Conservation (phyloP, 2,329 filamentous ascomycete genomes). For the Alternaria incomplexa region DNA sequence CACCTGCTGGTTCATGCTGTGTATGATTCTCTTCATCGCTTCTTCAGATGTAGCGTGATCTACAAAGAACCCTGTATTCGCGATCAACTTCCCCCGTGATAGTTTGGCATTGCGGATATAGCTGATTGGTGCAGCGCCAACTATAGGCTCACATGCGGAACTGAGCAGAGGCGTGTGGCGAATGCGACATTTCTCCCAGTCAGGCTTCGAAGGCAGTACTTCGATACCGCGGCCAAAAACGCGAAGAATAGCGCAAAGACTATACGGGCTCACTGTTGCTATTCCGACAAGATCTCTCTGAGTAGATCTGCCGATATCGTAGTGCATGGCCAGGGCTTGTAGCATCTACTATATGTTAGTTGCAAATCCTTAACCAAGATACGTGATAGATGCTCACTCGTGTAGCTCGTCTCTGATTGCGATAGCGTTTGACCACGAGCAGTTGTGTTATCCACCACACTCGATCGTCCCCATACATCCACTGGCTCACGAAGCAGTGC, state of each 20-base stretch:
- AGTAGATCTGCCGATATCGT: conserved; percentile 2
- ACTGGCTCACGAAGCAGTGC: conserved; percentile 16
- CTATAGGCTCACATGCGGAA: neutral
- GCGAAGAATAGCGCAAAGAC: conserved; percentile 11
- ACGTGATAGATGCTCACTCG: neutral
- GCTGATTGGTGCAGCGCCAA: conserved; percentile 3
- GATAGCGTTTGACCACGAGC: conserved; percentile 8
- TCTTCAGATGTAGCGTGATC: neutral
- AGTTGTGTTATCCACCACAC: conserved; percentile 19
- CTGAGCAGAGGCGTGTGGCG: conserved; percentile 1
- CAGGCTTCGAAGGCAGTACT: conserved; percentile 2
- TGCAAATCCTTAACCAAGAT: neutral
- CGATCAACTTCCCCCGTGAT: neutral
- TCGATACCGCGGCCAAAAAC: conserved; percentile 18
- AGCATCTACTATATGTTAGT: conserved; percentile 12
- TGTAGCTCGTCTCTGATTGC: conserved; percentile 16
- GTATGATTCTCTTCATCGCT: neutral
- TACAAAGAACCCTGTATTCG: conserved; percentile 7
- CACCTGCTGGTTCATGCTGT: conserved; percentile 4
- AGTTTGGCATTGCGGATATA: neutral
- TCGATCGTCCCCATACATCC: conserved; percentile 3
- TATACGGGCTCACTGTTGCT: conserved; percentile 1
- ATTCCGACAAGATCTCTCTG: conserved; percentile 8
- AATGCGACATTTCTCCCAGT: neutral
- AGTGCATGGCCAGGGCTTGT: conserved; percentile 6